phyloP scores from a whole-genome alignment of 2,329 filamentous ascomycete genomes.

The Epichloe glyceriae region DNA sequence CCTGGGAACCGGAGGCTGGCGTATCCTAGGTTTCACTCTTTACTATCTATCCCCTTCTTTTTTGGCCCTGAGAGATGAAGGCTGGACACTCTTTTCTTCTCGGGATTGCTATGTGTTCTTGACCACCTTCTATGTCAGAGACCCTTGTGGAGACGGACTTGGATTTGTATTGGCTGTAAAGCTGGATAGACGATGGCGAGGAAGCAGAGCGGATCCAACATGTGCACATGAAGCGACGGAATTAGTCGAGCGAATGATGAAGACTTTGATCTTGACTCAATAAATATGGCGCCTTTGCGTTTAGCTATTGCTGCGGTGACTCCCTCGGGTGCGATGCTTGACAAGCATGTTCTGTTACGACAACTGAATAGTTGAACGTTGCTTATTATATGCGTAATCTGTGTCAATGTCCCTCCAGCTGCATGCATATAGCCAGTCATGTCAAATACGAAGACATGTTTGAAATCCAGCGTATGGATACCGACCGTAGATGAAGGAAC shows the following conservation, averaged over 20 bases:
- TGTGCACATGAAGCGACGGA: neutral
- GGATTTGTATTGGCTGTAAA: constrained; percentile 6
- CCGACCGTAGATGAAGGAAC: too few relatives aligned
- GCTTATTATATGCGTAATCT: too few relatives aligned
- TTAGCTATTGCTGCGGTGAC: neutral
- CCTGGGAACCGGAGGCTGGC: neutral
- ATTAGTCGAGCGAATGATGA: neutral
- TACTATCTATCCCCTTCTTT: constrained; percentile 2
- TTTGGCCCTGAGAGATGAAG: constrained; percentile 1
- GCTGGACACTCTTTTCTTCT: constrained; percentile 2
- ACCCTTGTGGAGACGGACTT: constrained; percentile 2
- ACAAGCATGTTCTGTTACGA: too few relatives aligned
- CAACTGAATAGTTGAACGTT: too few relatives aligned
- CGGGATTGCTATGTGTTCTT: neutral
- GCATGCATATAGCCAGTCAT: too few relatives aligned
- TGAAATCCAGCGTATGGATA: too few relatives aligned
- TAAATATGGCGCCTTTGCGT: neutral
- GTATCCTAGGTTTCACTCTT: constrained; percentile 4
- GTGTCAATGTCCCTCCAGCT: too few relatives aligned
- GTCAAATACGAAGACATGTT: too few relatives aligned
- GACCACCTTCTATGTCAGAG: neutral
- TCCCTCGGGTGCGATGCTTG: too few relatives aligned
- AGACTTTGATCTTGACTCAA: neutral
- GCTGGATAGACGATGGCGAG: constrained; percentile 3
- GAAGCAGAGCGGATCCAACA: neutral